phyloP scores from a whole-genome alignment of 1,284 basidiomycete genomes.

The Cryptococcus sp. region DNA sequence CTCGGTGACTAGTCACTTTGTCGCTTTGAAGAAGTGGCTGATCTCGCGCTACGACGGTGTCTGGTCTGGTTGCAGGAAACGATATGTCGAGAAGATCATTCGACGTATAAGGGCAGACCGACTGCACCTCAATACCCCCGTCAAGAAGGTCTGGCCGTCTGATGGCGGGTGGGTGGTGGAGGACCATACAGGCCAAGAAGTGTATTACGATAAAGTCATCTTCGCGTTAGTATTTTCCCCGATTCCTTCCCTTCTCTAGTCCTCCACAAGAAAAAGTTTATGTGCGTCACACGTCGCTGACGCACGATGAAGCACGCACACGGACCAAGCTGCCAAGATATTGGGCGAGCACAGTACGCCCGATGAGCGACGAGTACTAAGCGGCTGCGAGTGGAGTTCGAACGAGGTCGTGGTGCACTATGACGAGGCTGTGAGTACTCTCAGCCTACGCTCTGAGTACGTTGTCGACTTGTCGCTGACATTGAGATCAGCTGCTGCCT shows the following conservation, averaged over 20 bases:
- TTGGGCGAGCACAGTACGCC: constrained; percentile 61
- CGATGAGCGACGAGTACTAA: constrained; percentile 64
- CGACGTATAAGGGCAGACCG: constrained; percentile 59
- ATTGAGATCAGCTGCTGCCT: constrained; percentile 65
- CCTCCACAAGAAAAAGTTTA: too few relatives aligned
- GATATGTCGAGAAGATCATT: constrained; percentile 69
- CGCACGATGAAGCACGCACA: constrained; percentile 57
- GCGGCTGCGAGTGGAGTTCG: constrained; percentile 66
- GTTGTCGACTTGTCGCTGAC: constrained; percentile 46
- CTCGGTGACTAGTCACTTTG: too few relatives aligned
- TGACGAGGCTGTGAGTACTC: constrained; percentile 59
- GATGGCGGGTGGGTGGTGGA: constrained; percentile 38
- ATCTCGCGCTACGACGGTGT: neutral
- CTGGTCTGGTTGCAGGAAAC: constrained; percentile 58
- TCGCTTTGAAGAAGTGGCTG: neutral
- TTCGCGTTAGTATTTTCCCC: constrained; percentile 60
- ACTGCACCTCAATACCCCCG: constrained; percentile 65
- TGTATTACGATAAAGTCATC: constrained; percentile 72
- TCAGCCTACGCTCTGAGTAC: constrained; percentile 16
- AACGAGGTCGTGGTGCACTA: constrained; percentile 73
- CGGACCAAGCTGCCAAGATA: constrained; percentile 64
- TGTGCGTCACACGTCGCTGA: too few relatives aligned
- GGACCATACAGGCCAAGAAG: constrained; percentile 41
- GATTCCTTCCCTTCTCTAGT: too few relatives aligned
- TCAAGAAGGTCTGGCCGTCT: constrained; percentile 49